Evolutionary conservation across 2,329 filamentous ascomycete genomes (phyloP), one percentile per base, ranked within the genome.

Genomic region (Apiospora saccharicola): DNA sequence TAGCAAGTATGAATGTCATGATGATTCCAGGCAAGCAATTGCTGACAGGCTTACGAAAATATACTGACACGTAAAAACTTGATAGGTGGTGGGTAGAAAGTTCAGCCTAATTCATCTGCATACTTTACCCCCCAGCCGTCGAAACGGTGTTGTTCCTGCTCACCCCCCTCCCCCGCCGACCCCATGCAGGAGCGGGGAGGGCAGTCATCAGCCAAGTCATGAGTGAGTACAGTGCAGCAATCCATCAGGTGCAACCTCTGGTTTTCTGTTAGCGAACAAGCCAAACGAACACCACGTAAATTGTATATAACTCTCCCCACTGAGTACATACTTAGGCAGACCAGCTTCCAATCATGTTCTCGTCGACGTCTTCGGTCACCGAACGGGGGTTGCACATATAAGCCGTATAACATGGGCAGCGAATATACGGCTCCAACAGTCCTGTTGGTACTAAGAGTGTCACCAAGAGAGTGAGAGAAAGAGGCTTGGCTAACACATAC

Each of bases 81-180:
- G 14, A 10, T 34, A 51, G 51, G 26, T 57, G 30, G 30, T 61
- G 34, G 34, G 57, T 37, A 22, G 34, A 64, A 19, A 64, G 57
- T 64, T 64, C 57, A 64, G 57, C 57, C 57, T 64, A 64, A 61
- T 30, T 30, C 26, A 30, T 4, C 26, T 64, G 13, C 34, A 64
- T 10, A 37, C 16, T 22, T 49, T 49, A n/a, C 46, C 37, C 37
- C 37, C 37, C 37, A 41, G 37, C 51, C 51, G 24, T 30, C 57
- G 10, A 24, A 41, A 13, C 19, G 30, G 30, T 13, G 34, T 34
- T 64, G 26, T 61, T 37, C 57, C 57, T n/a, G 57, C n/a, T 41
- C 57, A 64, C n/a, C 57, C 57, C 57, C 57, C 57, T 41, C n/a
- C 57, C 57, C 57, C 57, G 57, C 34, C 57, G 30, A 19, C 57